phyloP scores from a whole-genome alignment of 116 monocot genomes.

The Iris pallida region DNA sequence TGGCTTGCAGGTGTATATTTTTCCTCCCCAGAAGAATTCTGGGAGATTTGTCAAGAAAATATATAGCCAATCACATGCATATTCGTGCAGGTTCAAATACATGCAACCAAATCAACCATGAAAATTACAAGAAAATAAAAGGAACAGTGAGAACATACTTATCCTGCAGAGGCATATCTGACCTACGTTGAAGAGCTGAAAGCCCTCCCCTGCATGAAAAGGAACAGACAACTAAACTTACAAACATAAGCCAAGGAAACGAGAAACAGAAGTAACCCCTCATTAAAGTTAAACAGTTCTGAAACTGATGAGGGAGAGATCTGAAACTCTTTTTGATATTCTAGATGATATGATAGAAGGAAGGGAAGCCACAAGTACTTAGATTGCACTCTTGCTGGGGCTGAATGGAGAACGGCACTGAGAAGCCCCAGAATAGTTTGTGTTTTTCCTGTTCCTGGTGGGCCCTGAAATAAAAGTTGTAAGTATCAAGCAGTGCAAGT shows the following conservation, averaged over 20 bases:
- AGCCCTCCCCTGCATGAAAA: conserved; percentile 48
- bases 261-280: neutral
- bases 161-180: conserved; percentile 39
- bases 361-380: conserved; percentile 31
- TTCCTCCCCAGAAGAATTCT: neutral
- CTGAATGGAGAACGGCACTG: conserved; percentile 89
- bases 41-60: neutral
- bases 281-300: neutral
- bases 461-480: conserved; percentile 51
- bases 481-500: conserved; percentile 4
- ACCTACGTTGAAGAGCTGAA: conserved; percentile 22
- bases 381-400: conserved; percentile 69
- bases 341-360: no score
- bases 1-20: neutral
- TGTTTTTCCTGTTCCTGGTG: conserved; percentile 99
- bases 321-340: no score
- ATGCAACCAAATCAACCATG: neutral
- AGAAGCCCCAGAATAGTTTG: conserved; percentile 97
- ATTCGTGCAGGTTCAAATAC: neutral
- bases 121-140: conserved; percentile 1
- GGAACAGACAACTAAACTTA: neutral
- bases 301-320: neutral
- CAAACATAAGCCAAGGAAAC: conserved; percentile 1
- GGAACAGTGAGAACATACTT: conserved; percentile 44
- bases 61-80: neutral